phyloP scores from a whole-genome alignment of 2,329 filamentous ascomycete species.

The Apiospora aurea region DNA sequence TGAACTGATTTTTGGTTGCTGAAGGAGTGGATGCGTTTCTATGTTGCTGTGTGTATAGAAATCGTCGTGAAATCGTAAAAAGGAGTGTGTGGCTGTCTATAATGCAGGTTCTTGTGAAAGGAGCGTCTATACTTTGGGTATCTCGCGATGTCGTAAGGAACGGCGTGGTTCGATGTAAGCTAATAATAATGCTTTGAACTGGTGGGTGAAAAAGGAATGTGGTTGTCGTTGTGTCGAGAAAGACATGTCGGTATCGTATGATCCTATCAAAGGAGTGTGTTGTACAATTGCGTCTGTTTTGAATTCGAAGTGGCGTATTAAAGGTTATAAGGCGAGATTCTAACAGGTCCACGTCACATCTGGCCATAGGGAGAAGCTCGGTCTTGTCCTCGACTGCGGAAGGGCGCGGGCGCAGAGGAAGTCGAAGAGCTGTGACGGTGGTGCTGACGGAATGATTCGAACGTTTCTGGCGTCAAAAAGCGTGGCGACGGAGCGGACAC shows the following conservation, averaged over 20 bases:
- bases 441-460: conserved; percentile 28
- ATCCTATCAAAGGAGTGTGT: conserved; percentile 46
- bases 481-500: conserved; percentile 43
- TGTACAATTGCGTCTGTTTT: conserved; percentile 45
- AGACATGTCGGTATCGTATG: conserved; percentile 42
- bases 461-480: conserved; percentile 45
- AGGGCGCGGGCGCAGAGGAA: conserved; percentile 38
- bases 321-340: conserved; percentile 29
- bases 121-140: conserved; percentile 52
- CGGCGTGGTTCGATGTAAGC: conserved; percentile 40
- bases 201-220: conserved; percentile 42
- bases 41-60: conserved; percentile 41
- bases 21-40: conserved; percentile 48
- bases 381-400: conserved; percentile 46
- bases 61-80: conserved; percentile 45
- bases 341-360: conserved; percentile 29
- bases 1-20: conserved; percentile 41
- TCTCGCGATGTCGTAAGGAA: conserved; percentile 50
- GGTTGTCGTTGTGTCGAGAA: conserved; percentile 46
- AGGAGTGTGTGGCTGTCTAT: conserved; percentile 42
- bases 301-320: conserved; percentile 36
- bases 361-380: conserved; percentile 36
- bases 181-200: conserved; percentile 38
- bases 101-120: conserved; percentile 45
- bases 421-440: conserved; percentile 43